Evolutionary conservation across 1,284 basidiomycete species (phyloP).

Genomic region (Pascua sp.): DNA sequence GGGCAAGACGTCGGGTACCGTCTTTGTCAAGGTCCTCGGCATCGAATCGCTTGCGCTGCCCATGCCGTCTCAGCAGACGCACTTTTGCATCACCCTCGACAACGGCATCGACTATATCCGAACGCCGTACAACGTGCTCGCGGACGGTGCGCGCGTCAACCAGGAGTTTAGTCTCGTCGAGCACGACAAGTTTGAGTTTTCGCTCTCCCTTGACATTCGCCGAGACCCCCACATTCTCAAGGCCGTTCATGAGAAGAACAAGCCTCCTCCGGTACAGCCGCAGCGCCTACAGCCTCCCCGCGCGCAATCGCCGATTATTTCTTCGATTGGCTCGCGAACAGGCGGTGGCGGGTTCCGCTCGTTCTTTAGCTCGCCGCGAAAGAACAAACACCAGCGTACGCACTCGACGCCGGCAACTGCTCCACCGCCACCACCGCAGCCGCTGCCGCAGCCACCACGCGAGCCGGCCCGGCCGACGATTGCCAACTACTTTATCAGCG

Average conservation of each 20-base stretch:
- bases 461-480: conserved; percentile 55
- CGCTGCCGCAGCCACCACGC: conserved; percentile 51
- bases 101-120: conserved; percentile 96
- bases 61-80: conserved; percentile 67
- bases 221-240: conserved; percentile 72
- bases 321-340: conserved; percentile 2
- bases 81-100: conserved; percentile 84
- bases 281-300: conserved; percentile 46
- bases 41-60: conserved; percentile 69
- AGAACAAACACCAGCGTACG: conserved; percentile 16
- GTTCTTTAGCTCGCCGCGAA: conserved; percentile 12
- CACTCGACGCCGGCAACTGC: conserved; percentile 12
- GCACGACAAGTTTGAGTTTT: conserved; percentile 80
- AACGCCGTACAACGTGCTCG: conserved; percentile 72
- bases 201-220: conserved; percentile 74
- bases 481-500: conserved; percentile 75
- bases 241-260: conserved; percentile 58
- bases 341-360: conserved; percentile 6
- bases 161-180: conserved; percentile 84
- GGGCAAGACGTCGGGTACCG: conserved; percentile 79
- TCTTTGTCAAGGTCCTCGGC: conserved; percentile 90
- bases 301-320: conserved; percentile 2
- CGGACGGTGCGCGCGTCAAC: conserved; percentile 66
- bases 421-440: conserved; percentile 19
- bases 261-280: conserved; percentile 1